Evolutionary conservation across 257 asterid species (phyloP).

Genomic region (Paraleonurus japonicus): DNA sequence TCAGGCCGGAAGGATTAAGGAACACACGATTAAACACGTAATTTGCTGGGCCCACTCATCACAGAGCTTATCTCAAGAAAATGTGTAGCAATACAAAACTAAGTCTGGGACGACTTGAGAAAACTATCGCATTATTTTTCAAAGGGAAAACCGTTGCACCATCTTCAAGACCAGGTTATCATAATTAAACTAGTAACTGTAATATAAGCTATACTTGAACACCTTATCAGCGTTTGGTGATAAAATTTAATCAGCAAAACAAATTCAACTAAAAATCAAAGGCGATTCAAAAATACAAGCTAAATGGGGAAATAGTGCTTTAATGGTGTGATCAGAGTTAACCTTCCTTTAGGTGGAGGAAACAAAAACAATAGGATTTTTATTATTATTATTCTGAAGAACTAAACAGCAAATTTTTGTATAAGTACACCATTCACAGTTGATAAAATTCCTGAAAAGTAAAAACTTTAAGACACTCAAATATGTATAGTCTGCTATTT

Average conservation of each 20-base stretch:
- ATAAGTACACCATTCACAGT: not conserved
- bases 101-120: not conserved
- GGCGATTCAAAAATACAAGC: not conserved
- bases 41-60: not conserved
- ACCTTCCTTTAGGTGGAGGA: not conserved
- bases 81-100: not conserved
- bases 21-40: not conserved
- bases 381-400: not conserved
- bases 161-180: not conserved
- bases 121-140: not conserved
- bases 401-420: not conserved
- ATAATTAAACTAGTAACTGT: not conserved
- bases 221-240: not conserved
- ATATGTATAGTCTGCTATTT: not conserved
- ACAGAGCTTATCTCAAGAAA: not conserved
- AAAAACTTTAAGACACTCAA: conserved; percentile 4
- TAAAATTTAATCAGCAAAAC: not conserved
- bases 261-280: not conserved
- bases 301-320: not conserved
- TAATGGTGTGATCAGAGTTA: not conserved
- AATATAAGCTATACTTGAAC: not conserved
- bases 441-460: not conserved
- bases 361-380: not conserved
- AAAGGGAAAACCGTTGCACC: not conserved
- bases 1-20: not conserved